Conservation (phyloP, 371 early-diverging fungal genomes). For the Smittium culicis region DNA sequence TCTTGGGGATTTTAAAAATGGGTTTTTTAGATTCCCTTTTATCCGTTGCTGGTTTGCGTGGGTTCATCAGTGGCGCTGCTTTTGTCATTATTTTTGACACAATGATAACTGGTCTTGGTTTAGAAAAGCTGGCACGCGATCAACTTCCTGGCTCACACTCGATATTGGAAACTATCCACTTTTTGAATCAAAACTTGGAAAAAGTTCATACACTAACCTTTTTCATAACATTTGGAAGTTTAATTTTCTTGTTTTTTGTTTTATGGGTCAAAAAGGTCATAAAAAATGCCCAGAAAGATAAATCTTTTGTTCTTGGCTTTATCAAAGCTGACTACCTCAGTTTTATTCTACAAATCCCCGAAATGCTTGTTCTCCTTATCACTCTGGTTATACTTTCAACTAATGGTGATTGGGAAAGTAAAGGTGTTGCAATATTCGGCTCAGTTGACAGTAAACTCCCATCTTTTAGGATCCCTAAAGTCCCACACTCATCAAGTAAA, state of each 20-base stretch:
- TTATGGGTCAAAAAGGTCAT: slow-evolving; percentile 15
- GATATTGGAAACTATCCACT: slow-evolving; percentile 52
- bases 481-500: slow-evolving; percentile 42
- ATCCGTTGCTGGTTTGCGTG: slow-evolving; percentile 74
- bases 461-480: slow-evolving; percentile 40
- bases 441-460: slow-evolving; percentile 47
- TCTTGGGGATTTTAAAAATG: slow-evolving; percentile 79
- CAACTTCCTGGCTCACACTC: slow-evolving; percentile 50
- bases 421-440: slow-evolving; percentile 62
- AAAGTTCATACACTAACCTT: slow-evolving; percentile 51
- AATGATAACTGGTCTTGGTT: slow-evolving; percentile 57
- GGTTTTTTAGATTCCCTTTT: slow-evolving; percentile 91
- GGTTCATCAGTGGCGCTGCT: slow-evolving; percentile 86
- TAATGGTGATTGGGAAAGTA: slow-evolving; percentile 39
- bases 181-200: slow-evolving; percentile 38
- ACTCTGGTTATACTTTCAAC: slow-evolving; percentile 46
- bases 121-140: slow-evolving; percentile 33
- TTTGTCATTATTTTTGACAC: slow-evolving; percentile 78
- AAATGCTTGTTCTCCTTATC: slow-evolving; percentile 69
- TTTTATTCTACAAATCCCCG: slow-evolving; percentile 64
- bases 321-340: slow-evolving; percentile 12
- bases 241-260: slow-evolving; percentile 43
- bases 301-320: slow-evolving; percentile 19
- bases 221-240: slow-evolving; percentile 45
- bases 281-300: not conserved